These are phyloP conservation scores for Botrytis paeoniae DNA, from an alignment of 2,329 filamentous ascomycete genomes.

Conservation along the genomic window DNA sequence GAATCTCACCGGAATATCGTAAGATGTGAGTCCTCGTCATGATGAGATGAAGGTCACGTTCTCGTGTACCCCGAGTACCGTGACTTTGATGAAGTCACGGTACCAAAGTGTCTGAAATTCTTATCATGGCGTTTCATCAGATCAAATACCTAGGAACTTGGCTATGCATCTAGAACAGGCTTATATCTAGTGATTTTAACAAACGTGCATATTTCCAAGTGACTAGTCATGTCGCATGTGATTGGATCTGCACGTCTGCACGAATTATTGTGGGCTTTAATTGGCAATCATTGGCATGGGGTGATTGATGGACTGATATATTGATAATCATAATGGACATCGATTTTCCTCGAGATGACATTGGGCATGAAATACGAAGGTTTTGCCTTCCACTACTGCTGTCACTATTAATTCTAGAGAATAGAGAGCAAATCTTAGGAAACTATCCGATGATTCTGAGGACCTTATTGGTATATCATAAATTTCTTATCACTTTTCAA, in stretches of 20 bases:
- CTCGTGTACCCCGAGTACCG: constrained; percentile 1
- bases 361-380: background rate
- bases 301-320: background rate
- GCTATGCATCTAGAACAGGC: background rate
- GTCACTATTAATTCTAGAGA: background rate
- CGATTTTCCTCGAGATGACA: background rate
- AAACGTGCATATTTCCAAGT: background rate
- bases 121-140: background rate
- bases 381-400: constrained; percentile 6
- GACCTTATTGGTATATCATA: background rate
- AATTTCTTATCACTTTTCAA: background rate
- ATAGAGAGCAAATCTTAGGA: background rate
- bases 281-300: background rate
- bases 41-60: background rate
- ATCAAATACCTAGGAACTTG: background rate
- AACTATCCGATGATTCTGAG: background rate
- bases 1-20: background rate
- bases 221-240: constrained; percentile 8
- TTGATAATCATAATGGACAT: background rate
- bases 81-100: background rate
- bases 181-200: background rate
- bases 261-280: background rate
- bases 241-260: constrained; percentile 4
- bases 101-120: background rate
- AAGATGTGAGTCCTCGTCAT: background rate